Evolutionary conservation across 169 alveolate genomes (phyloP).

Genomic region (Eimeria acervulina): DNA sequence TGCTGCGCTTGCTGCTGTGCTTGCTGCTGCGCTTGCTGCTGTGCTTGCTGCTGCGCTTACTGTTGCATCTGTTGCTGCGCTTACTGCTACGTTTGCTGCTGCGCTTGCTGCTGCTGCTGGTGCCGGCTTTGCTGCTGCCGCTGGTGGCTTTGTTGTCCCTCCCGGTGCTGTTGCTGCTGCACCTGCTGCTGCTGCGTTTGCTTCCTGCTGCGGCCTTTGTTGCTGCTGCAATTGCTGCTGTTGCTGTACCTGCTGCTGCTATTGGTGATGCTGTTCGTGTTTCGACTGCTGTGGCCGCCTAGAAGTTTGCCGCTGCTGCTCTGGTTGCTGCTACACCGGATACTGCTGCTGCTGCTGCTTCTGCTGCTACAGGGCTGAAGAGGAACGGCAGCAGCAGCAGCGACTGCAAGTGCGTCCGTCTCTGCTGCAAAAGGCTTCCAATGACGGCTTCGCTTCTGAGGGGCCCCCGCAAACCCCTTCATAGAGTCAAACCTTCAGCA

Average conservation of each 20-base stretch:
- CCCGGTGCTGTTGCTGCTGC: constrained; percentile 18
- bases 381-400: constrained; percentile 7
- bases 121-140: neutral
- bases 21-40: constrained; percentile 22
- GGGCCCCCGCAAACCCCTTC: neutral
- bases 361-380: constrained; percentile 58
- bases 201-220: neutral
- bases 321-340: neutral
- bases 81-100: neutral
- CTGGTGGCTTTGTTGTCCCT: neutral
- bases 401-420: constrained; percentile 14
- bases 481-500: too few relatives aligned
- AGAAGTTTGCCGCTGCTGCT: neutral
- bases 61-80: too few relatives aligned
- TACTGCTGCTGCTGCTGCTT: constrained; percentile 22
- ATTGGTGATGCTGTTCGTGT: neutral
- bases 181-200: constrained; percentile 1
- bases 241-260: neutral
- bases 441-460: neutral
- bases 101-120: neutral
- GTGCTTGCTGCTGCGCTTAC: too few relatives aligned
- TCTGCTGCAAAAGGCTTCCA: neutral
- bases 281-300: neutral
- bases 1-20: neutral
- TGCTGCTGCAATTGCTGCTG: neutral